A percentile compares a stretch with the other conserved stretches of the same genome.
These are phyloP conservation scores for Pharus latifolius DNA, from an alignment of 176 grass and related monocot genomes.

Conservation along the genomic window DNA sequence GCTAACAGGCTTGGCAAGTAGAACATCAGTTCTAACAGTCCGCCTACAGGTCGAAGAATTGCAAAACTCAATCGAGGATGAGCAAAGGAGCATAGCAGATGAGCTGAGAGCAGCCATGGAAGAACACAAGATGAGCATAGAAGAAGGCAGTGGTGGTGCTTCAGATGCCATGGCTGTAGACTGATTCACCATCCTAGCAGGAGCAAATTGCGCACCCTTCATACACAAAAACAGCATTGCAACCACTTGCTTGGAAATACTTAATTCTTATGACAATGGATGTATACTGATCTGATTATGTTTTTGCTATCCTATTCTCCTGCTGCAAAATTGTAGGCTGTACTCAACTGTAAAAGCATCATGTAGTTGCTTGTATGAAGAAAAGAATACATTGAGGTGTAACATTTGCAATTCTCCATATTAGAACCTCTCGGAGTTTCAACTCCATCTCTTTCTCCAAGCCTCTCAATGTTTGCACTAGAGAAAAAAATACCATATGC, in stretches of 20 bases:
- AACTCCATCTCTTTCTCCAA: too few relatives aligned
- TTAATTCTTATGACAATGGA: too few relatives aligned
- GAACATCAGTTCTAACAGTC: not conserved
- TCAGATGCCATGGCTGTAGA: slow-evolving; percentile 84
- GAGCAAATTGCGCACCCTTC: not conserved
- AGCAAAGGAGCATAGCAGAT: slow-evolving; percentile 63
- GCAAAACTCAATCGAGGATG: slow-evolving; percentile 70
- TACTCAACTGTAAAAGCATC: not conserved
- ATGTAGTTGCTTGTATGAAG: not conserved
- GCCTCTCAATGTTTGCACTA: too few relatives aligned
- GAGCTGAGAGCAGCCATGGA: slow-evolving; percentile 36
- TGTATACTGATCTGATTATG: too few relatives aligned
- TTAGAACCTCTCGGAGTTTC: too few relatives aligned
- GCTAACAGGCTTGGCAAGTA: not conserved
- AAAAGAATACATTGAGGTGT: not conserved
- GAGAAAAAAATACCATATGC: too few relatives aligned
- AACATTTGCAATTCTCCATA: not conserved
- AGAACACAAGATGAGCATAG: slow-evolving; percentile 56
- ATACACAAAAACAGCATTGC: not conserved
- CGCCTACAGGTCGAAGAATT: slow-evolving; percentile 67
- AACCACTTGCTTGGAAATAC: not conserved
- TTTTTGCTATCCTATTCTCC: not conserved
- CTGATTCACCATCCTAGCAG: slow-evolving; percentile 8
- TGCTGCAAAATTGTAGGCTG: not conserved
- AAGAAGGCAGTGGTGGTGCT: slow-evolving; percentile 53